Evolutionary conservation across 1,284 basidiomycete species (phyloP).

Genomic region (Acaromyces ingoldii): DNA sequence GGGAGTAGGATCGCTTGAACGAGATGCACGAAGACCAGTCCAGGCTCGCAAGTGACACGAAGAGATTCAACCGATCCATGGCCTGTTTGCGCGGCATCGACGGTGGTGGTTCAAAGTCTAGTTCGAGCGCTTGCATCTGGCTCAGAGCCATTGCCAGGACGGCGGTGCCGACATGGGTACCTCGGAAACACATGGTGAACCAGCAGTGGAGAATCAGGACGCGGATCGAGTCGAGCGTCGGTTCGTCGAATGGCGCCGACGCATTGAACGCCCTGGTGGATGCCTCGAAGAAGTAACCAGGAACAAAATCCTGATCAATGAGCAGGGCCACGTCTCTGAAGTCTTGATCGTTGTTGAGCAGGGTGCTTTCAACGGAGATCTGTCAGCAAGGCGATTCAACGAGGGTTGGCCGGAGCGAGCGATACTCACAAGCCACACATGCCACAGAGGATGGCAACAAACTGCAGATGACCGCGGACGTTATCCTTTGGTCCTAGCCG

Average conservation of each 20-base stretch:
- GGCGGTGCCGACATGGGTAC: slow-evolving; percentile 23
- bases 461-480: slow-evolving; percentile 20
- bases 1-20: slow-evolving; percentile 9
- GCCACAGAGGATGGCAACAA: slow-evolving; percentile 21
- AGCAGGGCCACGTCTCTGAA: slow-evolving; percentile 11
- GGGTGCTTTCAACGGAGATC: not conserved
- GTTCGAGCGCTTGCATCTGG: slow-evolving; percentile 29
- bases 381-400: not conserved
- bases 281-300: slow-evolving; percentile 26
- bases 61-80: slow-evolving; percentile 29
- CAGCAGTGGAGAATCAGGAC: slow-evolving; percentile 19
- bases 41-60: slow-evolving; percentile 19
- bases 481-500: slow-evolving; percentile 16
- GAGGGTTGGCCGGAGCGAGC: slow-evolving; percentile 7
- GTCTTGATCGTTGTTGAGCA: slow-evolving; percentile 11
- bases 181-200: slow-evolving; percentile 19
- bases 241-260: slow-evolving; percentile 34
- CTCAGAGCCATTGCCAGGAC: slow-evolving; percentile 25
- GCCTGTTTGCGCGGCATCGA: slow-evolving; percentile 23
- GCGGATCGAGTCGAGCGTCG: slow-evolving; percentile 31
- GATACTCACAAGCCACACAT: slow-evolving; percentile 15
- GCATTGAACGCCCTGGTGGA: slow-evolving; percentile 27
- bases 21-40: slow-evolving; percentile 22
- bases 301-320: slow-evolving; percentile 17
- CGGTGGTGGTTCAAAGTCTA: slow-evolving; percentile 35